Percentiles rank a stretch among this genome's conserved stretches.
Evolutionary conservation across 2,329 filamentous ascomycete genomes (phyloP).

Genomic region (Colletotrichum theobromicola): DNA sequence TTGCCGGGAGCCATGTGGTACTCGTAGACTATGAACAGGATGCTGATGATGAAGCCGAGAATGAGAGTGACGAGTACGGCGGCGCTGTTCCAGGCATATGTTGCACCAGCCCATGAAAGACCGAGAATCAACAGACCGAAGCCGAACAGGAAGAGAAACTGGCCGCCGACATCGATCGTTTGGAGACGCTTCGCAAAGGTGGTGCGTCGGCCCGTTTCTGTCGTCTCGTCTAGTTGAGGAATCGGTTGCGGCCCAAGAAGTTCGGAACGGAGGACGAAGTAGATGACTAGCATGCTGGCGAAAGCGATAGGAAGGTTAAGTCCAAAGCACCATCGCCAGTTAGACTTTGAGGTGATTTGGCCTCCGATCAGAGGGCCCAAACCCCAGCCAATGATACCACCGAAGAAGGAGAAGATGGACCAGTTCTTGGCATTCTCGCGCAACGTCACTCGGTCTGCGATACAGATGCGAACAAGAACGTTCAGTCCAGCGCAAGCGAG

Average conservation of each 20-base stretch:
- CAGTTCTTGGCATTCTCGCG: constrained; percentile 67
- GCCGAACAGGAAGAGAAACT: constrained; percentile 60
- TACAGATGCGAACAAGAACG: constrained; percentile 65
- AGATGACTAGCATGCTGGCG: constrained; percentile 56
- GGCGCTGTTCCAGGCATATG: constrained; percentile 55
- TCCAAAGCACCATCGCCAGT: constrained; percentile 73
- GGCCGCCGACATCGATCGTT: constrained; percentile 62
- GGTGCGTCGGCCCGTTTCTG: constrained; percentile 32
- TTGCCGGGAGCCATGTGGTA: constrained; percentile 58
- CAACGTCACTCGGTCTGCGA: constrained; percentile 68
- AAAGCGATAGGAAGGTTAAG: constrained; percentile 64
- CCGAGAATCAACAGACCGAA: constrained; percentile 59
- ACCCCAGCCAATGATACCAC: constrained; percentile 60
- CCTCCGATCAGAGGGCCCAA: constrained; percentile 68
- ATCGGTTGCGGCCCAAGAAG: constrained; percentile 58
- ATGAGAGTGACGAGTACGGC: constrained; percentile 55
- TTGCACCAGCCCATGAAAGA: constrained; percentile 60
- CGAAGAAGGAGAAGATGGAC: constrained; percentile 64
- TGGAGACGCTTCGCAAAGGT: constrained; percentile 50
- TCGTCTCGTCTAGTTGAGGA: constrained; percentile 48
- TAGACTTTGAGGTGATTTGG: constrained; percentile 52
- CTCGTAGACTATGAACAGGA: constrained; percentile 55
- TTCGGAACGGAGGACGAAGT: constrained; percentile 62
- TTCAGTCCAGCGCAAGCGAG: constrained; percentile 65
- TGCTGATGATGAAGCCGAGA: constrained; percentile 45